These are phyloP conservation scores for Arctium lappa DNA, from an alignment of 129 eudicot species.

Conservation along the genomic window DNA sequence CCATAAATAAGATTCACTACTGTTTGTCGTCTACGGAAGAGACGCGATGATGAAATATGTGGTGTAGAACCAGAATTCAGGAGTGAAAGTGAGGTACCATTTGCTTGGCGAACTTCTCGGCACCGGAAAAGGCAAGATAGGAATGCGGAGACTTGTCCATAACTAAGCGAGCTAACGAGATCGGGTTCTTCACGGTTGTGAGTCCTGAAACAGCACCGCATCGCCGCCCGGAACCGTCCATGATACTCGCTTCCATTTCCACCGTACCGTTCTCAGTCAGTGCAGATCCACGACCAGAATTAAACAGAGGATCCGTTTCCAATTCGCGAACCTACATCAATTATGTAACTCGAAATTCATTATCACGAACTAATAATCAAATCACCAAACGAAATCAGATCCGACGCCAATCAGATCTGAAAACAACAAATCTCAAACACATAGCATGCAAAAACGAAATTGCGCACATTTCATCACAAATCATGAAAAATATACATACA, in stretches of 20 bases:
- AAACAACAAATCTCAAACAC: neutral
- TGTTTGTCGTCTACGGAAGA: neutral
- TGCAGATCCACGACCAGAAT: constrained; percentile 95
- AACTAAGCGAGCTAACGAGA: constrained; percentile 87
- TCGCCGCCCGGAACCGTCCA: constrained; percentile 76
- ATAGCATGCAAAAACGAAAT: neutral
- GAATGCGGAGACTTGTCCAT: constrained; percentile 97
- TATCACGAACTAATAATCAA: neutral
- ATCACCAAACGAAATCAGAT: neutral
- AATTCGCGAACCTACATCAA: constrained; percentile 65
- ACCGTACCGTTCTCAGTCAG: constrained; percentile 79
- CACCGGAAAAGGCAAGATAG: constrained; percentile 87
- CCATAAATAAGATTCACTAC: neutral
- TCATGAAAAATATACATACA: neutral
- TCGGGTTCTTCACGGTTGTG: constrained; percentile 79
- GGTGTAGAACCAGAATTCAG: neutral
- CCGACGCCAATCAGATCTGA: neutral
- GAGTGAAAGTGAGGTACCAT: constrained; percentile 39
- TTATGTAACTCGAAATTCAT: neutral
- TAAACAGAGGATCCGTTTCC: constrained; percentile 77
- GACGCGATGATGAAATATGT: neutral
- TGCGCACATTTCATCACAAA: neutral
- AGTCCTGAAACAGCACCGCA: constrained; percentile 94
- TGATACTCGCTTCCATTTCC: constrained; percentile 98
- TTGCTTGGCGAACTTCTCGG: constrained; percentile 75